Evolutionary conservation across 2,329 filamentous ascomycete species (phyloP).

Genomic region (Zymoseptoria passerinii): DNA sequence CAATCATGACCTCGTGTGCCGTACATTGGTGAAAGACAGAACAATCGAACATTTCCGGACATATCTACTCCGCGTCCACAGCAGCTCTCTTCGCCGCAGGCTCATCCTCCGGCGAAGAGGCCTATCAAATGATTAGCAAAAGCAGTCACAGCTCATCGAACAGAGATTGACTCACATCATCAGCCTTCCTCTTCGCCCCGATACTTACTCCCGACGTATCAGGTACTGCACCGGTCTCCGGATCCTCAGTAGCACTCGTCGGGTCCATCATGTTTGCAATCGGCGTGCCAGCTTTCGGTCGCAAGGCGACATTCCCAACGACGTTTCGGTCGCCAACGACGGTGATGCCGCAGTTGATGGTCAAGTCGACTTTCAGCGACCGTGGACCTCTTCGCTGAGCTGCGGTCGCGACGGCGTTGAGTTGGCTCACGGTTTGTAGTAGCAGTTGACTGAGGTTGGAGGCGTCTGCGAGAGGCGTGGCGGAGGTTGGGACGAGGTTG

Average conservation of each 20-base stretch:
- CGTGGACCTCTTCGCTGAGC: constrained; percentile 33
- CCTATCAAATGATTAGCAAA: neutral
- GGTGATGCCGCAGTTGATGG: constrained; percentile 29
- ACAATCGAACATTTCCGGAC: neutral
- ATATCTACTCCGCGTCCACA: neutral
- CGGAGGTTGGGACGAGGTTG: constrained; percentile 42
- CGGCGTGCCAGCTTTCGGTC: constrained; percentile 13
- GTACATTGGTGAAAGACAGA: neutral
- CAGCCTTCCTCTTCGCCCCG: constrained; percentile 28
- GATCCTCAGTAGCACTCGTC: constrained; percentile 4
- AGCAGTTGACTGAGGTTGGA: constrained; percentile 39
- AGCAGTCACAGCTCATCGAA: neutral
- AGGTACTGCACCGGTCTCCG: neutral
- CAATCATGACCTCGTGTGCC: neutral
- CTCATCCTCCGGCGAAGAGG: constrained; percentile 4
- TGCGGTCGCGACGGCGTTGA: constrained; percentile 31
- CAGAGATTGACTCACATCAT: constrained; percentile 6
- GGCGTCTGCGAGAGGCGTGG: constrained; percentile 31
- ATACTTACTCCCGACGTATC: constrained; percentile 8
- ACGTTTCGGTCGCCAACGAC: constrained; percentile 27
- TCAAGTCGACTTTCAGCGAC: constrained; percentile 42
- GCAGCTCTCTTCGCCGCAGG: constrained; percentile 16
- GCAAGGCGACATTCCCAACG: constrained; percentile 23
- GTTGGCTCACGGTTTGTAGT: constrained; percentile 36
- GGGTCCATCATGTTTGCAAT: neutral